Evolutionary conservation across 331 rosid genomes (phyloP).

Genomic region (Stylosanthes scabra): DNA sequence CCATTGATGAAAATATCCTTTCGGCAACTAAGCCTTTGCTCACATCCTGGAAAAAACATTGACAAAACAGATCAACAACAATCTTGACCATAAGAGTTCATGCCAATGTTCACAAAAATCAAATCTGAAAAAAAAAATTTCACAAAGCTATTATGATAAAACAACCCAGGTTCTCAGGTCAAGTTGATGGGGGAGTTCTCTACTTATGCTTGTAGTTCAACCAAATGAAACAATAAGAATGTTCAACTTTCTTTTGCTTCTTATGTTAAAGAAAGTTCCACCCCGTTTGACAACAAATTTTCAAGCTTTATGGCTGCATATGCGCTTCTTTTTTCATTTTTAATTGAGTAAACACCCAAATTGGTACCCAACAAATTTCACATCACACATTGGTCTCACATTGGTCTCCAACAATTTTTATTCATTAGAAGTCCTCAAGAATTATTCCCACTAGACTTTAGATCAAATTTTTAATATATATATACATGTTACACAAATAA

Average conservation of each 20-base stretch:
- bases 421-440: too few relatives aligned
- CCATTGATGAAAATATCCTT: slow-evolving; percentile 78
- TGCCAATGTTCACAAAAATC: too few relatives aligned
- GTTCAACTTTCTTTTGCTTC: not conserved
- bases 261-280: not conserved
- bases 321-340: too few relatives aligned
- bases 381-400: too few relatives aligned
- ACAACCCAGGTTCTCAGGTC: slow-evolving; percentile 11
- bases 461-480: too few relatives aligned
- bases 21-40: slow-evolving; percentile 88
- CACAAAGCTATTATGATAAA: slow-evolving; percentile 14
- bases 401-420: too few relatives aligned
- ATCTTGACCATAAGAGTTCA: slow-evolving; percentile 9
- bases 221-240: slow-evolving; percentile 5
- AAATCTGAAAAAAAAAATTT: too few relatives aligned
- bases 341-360: too few relatives aligned
- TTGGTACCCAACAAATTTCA: too few relatives aligned
- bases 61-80: slow-evolving; percentile 8
- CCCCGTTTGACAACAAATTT: slow-evolving; percentile 13
- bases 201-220: slow-evolving; percentile 4
- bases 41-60: slow-evolving; percentile 61
- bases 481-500: too few relatives aligned
- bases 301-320: not conserved
- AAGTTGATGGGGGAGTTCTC: not conserved
- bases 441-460: too few relatives aligned